Evolutionary conservation across 106 monocot species (phyloP), one percentile per base, ranked within the genome.

Genomic region (Amphibolis antarctica): DNA sequence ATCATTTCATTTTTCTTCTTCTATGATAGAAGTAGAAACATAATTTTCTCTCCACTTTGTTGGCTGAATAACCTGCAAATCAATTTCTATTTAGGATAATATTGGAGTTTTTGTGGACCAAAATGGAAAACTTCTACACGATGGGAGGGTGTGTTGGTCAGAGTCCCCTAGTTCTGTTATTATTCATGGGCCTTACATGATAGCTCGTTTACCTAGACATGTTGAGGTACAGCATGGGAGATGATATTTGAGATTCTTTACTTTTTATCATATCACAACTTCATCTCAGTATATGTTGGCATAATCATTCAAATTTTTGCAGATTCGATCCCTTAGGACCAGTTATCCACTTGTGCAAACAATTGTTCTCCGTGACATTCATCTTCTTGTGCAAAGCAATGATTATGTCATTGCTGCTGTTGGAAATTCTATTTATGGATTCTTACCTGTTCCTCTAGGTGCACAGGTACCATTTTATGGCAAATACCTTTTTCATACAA

Each of bases 31-130:
- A 36, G 36, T 7, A 4, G 36, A 36, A 36, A 7, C 36, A 36
- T 36, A 4, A 36, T 53, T 23, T 19, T 53, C 21, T 53, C 10
- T 21, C 23, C 23, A 23, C 31, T 53, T 20, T 12, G 11, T 20
- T 66, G 21, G 19, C 49, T 29, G 14, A 9, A 54, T 52, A 20
- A 36, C 54, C 29, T 4, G 43, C 10, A 19, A 10, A 17, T 55
- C 42, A 25, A 11, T 62, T 27, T 64, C 10, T 82, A 20, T 61
- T 46, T 59, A 98, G 98, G 98, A 98, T 66, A 87, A 98, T 59
- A 74, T 98, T 75, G 91, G 98, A 75, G 87, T 98, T 56, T 91
- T 98, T 77, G 91, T 98, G 68, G 98, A 98, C 60, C 98, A 98
- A 85, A 98, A 91, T 75, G 98, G 98, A 23, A 98, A 98, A 66